Evolutionary conservation across 2,329 filamentous ascomycete species (phyloP).

Genomic region (Colletotrichum euphorbiae): DNA sequence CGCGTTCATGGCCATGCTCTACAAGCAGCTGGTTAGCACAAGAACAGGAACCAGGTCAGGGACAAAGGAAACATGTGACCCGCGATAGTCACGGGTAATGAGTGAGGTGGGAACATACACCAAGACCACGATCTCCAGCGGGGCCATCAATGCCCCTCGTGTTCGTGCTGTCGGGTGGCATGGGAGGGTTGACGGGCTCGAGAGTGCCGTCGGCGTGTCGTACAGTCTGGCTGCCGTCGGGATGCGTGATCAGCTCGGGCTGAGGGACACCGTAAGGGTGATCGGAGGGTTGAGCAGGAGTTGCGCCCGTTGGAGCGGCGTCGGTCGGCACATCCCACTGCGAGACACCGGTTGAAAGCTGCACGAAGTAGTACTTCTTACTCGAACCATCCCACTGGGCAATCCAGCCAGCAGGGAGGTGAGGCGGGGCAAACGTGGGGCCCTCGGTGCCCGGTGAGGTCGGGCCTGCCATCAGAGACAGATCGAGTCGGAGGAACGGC

Average conservation of each 20-base stretch:
- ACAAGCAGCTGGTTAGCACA: slow-evolving; percentile 31
- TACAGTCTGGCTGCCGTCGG: slow-evolving; percentile 71
- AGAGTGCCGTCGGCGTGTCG: slow-evolving; percentile 70
- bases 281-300: slow-evolving; percentile 64
- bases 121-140: slow-evolving; percentile 71
- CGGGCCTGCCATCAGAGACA: slow-evolving; percentile 63
- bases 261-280: slow-evolving; percentile 73
- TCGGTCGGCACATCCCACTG: slow-evolving; percentile 80
- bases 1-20: slow-evolving; percentile 72
- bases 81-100: too few species aligned
- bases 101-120: slow-evolving; percentile 63
- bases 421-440: slow-evolving; percentile 69
- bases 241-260: slow-evolving; percentile 69
- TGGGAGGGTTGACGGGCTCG: slow-evolving; percentile 66
- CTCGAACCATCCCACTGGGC: slow-evolving; percentile 75
- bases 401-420: slow-evolving; percentile 74
- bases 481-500: not conserved
- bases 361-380: slow-evolving; percentile 78
- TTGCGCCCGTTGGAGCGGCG: slow-evolving; percentile 71
- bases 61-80: not conserved
- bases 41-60: not conserved
- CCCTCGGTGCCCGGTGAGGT: slow-evolving; percentile 69
- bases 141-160: slow-evolving; percentile 63
- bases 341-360: slow-evolving; percentile 77
- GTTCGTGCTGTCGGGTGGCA: slow-evolving; percentile 61